Base-by-base conservation (phyloP, 139 green algal genomes). In the Protoeuglena noctilucae region DNA sequence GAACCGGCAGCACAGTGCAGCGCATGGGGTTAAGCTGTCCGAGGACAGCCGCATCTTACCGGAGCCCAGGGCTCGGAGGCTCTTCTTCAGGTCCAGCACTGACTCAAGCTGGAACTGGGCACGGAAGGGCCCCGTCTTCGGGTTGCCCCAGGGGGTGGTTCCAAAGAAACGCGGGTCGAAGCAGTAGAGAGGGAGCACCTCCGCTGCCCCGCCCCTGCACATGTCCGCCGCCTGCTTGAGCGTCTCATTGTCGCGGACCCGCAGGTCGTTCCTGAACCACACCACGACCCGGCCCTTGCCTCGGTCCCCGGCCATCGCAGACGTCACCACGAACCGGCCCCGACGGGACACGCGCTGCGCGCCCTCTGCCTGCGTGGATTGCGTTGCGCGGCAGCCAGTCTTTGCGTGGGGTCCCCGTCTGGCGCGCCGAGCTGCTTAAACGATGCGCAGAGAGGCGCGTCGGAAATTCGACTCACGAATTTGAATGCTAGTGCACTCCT, bases 251-350 rank as follows among this genome's bases (percentile, higher is more conserved):
- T 96, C 88, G 26, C 67, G 74, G 57, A 88, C 51, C 16, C 85
- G 80, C 51, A 94, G 70, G 57, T 93, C 87, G 66, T 88, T 90
- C 0, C 88, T 56, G 62, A 96, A 90, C 84, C 87, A 96, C 3
- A 94, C 40, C 3, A 96, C 56, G 2, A 12, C 34, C 9, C 34
- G 34, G 34, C 34, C n/a, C n/a, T n/a, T n/a, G n/a, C n/a, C n/a
- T n/a, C n/a, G n/a, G n/a, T n/a, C n/a, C n/a, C n/a, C n/a, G n/a
- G n/a, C n/a, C n/a, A n/a, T n/a, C n/a, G n/a, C n/a, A n/a, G n/a
- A n/a, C n/a, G n/a, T n/a, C n/a, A n/a, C n/a, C n/a, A n/a, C n/a
- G n/a, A n/a, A n/a, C n/a, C n/a, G n/a, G n/a, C n/a, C n/a, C n/a
- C n/a, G n/a, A n/a, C n/a, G n/a, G n/a, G n/a, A n/a, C n/a, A n/a